These are phyloP conservation scores for Fusarium palustre DNA, from an alignment of 2,329 filamentous ascomycete species.

Conservation along the genomic window DNA sequence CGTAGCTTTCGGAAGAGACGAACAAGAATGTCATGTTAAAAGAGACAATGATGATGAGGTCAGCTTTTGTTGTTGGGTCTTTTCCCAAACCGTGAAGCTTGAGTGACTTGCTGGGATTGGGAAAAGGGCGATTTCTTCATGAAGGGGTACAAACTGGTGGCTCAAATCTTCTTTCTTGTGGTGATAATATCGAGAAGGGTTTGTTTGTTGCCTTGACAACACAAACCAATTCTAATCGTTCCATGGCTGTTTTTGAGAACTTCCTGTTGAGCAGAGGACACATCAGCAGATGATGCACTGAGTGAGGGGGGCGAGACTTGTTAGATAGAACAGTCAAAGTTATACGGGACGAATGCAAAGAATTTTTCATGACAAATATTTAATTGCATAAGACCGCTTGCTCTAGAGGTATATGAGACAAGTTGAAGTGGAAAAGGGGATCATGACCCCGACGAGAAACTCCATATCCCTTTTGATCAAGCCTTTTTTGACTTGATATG, in stretches of 20 bases:
- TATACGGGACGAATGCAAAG: not conserved
- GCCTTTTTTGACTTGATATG: conserved; percentile 16
- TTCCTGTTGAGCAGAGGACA: conserved; percentile 28
- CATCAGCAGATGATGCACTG: not conserved
- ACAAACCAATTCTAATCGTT: conserved; percentile 7
- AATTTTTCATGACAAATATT: conserved; percentile 26
- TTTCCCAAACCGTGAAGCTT: conserved; percentile 37
- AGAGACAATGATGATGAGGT: conserved; percentile 43
- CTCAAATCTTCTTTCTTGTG: conserved; percentile 35
- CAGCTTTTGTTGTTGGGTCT: conserved; percentile 21
- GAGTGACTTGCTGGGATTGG: conserved; percentile 28
- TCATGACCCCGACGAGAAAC: conserved; percentile 33
- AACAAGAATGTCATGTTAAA: conserved; percentile 41
- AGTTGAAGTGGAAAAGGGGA: conserved; percentile 30
- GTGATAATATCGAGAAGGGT: conserved; percentile 30
- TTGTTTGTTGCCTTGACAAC: conserved; percentile 17
- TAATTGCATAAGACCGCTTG: conserved; percentile 42
- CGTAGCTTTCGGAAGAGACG: conserved; percentile 21
- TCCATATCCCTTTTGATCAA: conserved; percentile 32
- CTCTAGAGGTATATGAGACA: conserved; percentile 46
- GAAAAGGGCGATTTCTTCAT: conserved; percentile 21
- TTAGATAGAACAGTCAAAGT: not conserved
- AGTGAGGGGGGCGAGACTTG: not conserved
- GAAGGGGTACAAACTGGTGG: conserved; percentile 40
- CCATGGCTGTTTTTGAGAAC: not conserved